Evolutionary conservation across 2,329 filamentous ascomycete genomes (phyloP).

Genomic region (Phialocephala subalpina): DNA sequence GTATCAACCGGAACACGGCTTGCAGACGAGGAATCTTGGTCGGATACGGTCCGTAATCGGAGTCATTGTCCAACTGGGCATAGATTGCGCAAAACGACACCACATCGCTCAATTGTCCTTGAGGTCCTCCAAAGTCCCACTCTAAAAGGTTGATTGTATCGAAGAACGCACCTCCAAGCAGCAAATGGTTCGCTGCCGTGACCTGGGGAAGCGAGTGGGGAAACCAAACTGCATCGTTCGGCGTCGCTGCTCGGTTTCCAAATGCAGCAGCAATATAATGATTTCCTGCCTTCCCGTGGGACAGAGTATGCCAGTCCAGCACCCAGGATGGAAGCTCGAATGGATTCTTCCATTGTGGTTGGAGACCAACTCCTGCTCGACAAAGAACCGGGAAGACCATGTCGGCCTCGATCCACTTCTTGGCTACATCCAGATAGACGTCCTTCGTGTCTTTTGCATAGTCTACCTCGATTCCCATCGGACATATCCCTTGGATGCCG

Average conservation of each 20-base stretch:
- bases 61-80: not conserved
- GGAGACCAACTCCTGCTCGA: not conserved
- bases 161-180: not conserved
- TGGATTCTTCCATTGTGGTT: not conserved
- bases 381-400: not conserved
- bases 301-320: not conserved
- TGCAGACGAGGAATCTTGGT: not conserved
- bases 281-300: not conserved
- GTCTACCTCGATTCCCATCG: not conserved
- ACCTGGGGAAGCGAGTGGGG: not conserved
- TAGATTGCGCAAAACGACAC: not conserved
- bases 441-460: not conserved
- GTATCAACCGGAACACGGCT: not conserved
- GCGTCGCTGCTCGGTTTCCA: not conserved
- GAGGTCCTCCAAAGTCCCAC: not conserved
- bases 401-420: not conserved
- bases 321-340: not conserved
- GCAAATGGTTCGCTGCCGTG: not conserved
- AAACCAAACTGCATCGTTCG: not conserved
- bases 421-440: not conserved
- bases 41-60: not conserved
- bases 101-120: not conserved
- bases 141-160: not conserved
- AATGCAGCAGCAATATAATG: not conserved
- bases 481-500: not conserved